Percentiles rank a stretch among this genome's conserved stretches.
Conservation (phyloP, 768 basidiomycete species). For the Collybia nuda region DNA sequence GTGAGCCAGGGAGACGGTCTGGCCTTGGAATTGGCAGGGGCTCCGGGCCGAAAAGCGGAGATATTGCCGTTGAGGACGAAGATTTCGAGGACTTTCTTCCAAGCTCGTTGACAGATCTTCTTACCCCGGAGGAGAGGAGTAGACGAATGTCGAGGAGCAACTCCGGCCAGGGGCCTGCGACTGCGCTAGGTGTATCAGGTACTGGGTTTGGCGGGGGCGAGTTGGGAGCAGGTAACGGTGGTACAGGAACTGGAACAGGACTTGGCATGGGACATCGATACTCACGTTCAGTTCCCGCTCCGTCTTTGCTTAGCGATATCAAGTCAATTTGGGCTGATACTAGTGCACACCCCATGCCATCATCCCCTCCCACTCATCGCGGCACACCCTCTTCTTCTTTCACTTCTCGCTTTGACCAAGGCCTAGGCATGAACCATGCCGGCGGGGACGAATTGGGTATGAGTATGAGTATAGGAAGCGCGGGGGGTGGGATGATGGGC, state of each 20-base stretch:
- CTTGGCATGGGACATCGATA: constrained; percentile 59
- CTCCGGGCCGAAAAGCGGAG: constrained; percentile 22
- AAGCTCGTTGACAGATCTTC: constrained; percentile 80
- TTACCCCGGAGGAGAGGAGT: constrained; percentile 86
- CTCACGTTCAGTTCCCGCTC: constrained; percentile 80
- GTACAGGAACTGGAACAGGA: constrained; percentile 11
- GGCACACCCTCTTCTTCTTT: constrained; percentile 56
- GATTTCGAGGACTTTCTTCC: constrained; percentile 91
- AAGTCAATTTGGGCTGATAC: constrained; percentile 80
- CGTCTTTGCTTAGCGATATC: constrained; percentile 72
- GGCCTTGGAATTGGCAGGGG: constrained; percentile 14
- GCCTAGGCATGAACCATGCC: constrained; percentile 7
- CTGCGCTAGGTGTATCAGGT: constrained; percentile 9
- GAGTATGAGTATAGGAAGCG: constrained; percentile 36
- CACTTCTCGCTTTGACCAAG: constrained; percentile 36
- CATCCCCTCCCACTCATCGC: constrained; percentile 35
- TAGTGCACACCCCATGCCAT: constrained; percentile 21
- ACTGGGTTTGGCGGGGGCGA: constrained; percentile 14
- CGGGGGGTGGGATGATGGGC: constrained; percentile 37
- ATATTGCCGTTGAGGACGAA: constrained; percentile 62
- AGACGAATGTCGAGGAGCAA: constrained; percentile 81
- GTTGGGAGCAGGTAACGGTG: background rate
- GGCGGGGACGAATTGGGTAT: constrained; percentile 29
- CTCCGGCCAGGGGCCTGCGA: constrained; percentile 37
- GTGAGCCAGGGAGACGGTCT: constrained; percentile 25